Base-by-base conservation (phyloP, 2,329 filamentous ascomycete species). In the Alternaria arborescens region DNA sequence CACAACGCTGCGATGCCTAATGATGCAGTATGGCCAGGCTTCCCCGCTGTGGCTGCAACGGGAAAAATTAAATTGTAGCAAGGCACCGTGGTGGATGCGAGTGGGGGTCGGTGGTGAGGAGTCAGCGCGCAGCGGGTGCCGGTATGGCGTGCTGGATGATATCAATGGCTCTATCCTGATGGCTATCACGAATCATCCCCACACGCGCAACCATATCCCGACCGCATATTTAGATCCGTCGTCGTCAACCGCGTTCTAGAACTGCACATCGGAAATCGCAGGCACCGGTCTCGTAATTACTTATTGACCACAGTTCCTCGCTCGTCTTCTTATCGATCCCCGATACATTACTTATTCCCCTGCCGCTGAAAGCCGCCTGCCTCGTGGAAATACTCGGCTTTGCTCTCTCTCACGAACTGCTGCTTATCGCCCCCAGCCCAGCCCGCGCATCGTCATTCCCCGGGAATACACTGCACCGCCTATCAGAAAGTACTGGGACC, bases 111-210 rank as follows among this genome's bases (percentile, higher is more conserved):
- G 55, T 56, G 59, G 55, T 60, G 61, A 65, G 66, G 71, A 41
- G 32, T 50, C 46, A 18, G 65, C 51, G 51, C 32, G 48, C 70
- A 68, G 66, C 66, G 52, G 60, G 55, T 52, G 65, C 65, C 52
- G 60, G 61, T 66, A 77, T 77, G 74, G 71, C 76, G 76, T 77
- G 74, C 74, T 76, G 53, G 62, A 71, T 68, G 67, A 68, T 65
- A 64, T 62, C 62, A 55, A 71, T 69, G 70, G 68, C 60, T 69
- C 64, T 59, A 72, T 72, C 47, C 51, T 55, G 56, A 58, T 73
- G 66, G 71, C 72, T 59, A 75, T 74, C 61, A 63, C 67, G 64
- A 69, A 66, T 67, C 70, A 70, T 69, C 67, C 67, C 70, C 66
- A 66, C 67, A 66, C 69, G 55, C 52, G 58, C 62, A 63, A 65